phyloP scores from a whole-genome alignment of 441 rosid genomes.

The Pelargonium cotyledonis region DNA sequence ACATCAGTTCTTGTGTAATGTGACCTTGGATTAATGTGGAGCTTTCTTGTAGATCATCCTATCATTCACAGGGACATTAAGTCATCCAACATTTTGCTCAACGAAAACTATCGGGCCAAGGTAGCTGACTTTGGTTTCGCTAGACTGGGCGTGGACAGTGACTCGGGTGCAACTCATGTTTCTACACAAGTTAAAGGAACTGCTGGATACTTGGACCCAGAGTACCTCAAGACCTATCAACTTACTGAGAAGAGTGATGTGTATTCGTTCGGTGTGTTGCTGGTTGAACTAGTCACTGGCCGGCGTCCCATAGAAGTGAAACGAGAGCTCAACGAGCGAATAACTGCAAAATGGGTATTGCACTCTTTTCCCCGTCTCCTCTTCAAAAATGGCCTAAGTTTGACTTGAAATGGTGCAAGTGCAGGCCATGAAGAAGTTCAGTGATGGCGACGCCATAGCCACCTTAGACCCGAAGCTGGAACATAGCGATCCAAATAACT shows the following conservation, averaged over 20 bases:
- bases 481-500: constrained; percentile 33
- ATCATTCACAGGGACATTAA: constrained; percentile 91
- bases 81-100: constrained; percentile 88
- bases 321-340: constrained; percentile 62
- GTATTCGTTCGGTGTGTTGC: constrained; percentile 84
- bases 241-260: constrained; percentile 94
- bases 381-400: neutral
- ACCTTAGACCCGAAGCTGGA: constrained; percentile 69
- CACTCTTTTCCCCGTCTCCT: constrained; percentile 12
- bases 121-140: constrained; percentile 93
- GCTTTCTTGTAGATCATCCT: constrained; percentile 62
- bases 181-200: constrained; percentile 98
- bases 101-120: constrained; percentile 79
- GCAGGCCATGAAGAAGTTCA: constrained; percentile 77
- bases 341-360: constrained; percentile 75
- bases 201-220: constrained; percentile 91
- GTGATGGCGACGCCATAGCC: constrained; percentile 51
- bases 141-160: constrained; percentile 63
- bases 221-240: constrained; percentile 78
- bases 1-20: neutral
- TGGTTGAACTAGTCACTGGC: constrained; percentile 70
- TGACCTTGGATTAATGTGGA: constrained; percentile 11
- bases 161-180: constrained; percentile 81
- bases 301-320: constrained; percentile 84
- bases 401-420: constrained; percentile 16